These are phyloP conservation scores for Rhodotorula graminis DNA, from an alignment of 768 basidiomycete genomes.

Conservation along the genomic window DNA sequence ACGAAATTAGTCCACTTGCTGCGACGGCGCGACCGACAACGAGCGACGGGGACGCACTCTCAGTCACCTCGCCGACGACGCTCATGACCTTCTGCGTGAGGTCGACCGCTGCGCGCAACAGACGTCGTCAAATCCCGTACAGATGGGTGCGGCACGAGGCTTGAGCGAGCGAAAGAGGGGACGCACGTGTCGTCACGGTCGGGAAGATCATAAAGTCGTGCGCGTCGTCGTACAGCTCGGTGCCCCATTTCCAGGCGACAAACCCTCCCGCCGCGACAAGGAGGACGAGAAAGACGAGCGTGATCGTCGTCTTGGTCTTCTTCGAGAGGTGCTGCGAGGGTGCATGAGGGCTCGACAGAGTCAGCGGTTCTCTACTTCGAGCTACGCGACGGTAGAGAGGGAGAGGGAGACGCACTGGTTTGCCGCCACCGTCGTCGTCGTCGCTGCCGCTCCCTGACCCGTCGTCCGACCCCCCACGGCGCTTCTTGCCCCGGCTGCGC, in stretches of 20 bases:
- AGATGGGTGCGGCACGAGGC: no score
- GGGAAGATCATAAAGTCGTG: constrained; percentile 10
- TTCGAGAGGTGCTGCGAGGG: background rate
- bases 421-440: background rate
- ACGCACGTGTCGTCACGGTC: constrained; percentile 7
- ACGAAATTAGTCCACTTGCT: no score
- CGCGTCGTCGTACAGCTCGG: background rate
- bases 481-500: background rate
- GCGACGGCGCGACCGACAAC: no score
- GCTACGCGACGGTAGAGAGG: background rate
- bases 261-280: background rate
- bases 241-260: constrained; percentile 4
- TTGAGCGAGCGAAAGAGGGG: no score
- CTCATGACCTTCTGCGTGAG: background rate
- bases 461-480: background rate
- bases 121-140: no score
- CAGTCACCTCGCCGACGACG: background rate
- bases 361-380: background rate
- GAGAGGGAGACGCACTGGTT: background rate
- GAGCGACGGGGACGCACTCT: background rate
- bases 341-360: background rate
- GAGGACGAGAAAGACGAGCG: background rate
- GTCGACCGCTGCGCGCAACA: constrained; percentile 12
- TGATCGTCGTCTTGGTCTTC: background rate
- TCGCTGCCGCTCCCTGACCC: background rate